Evolutionary conservation across 345 rosid species (phyloP), one percentile per base, ranked within the genome.

Genomic region (Excoecaria cochinchinensis): DNA sequence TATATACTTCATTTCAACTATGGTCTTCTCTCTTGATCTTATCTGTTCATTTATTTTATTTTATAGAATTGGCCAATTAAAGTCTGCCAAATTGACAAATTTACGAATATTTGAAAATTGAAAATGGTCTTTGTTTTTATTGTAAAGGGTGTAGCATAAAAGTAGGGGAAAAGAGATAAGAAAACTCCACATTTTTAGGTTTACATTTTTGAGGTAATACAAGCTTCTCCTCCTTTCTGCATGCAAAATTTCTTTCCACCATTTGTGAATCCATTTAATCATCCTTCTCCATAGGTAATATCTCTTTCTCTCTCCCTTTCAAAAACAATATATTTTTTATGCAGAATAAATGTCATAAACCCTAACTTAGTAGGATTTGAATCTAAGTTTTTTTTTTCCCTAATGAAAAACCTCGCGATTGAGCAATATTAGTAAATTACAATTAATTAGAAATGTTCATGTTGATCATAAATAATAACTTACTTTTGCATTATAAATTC

Each of bases 221-320:
- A 62, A 5, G 57, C 48, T 56, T 64, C 40, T 74, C 8, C 71
- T 22, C 22, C 77, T 4, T 64, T 74, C 63, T 52, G 52, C 38
- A 22, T 44, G 55, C 31, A 70, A 65, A 61, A 67, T 69, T 78
- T 57, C 53, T 13, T 70, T 51, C 81, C 64, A 73, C 73, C 68
- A 15, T 57, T 75, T 71, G 79, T 63, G 80, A 66, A 77, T 64
- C 81, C 62, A 25, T 46, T 71, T 16, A 6, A 59, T 59, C 22
- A 16, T 62, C 39, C 64, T 69, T 71, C 79, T 74, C 74, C 61
- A 24, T 75, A 82, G 82, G 87, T 86, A 56, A 55, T 56, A 69
- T 58, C 12, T 19, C 17, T 67, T n/a, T 21, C 52, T 24, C 6
- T 42, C 11, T 60, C 48, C 36, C 6, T 17, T 5, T 51, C 36